Conservation (phyloP, 2,329 filamentous ascomycete genomes). For the Neonectria magnoliae region DNA sequence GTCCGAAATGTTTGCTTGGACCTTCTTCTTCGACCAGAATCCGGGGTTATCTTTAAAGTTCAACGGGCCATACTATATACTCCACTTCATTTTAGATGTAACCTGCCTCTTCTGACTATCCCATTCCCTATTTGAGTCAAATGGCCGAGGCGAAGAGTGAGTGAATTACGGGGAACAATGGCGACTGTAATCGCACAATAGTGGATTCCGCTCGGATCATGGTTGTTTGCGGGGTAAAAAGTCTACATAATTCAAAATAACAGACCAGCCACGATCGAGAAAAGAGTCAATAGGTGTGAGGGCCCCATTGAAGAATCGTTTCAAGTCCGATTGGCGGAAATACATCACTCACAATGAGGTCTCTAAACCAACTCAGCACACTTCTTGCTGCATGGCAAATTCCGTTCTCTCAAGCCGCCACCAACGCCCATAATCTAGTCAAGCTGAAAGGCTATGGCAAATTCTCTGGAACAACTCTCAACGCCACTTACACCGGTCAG, state of each 20-base stretch:
- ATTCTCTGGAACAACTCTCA: conserved; percentile 33
- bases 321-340: too few species aligned
- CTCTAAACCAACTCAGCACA: conserved; percentile 24
- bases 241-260: background rate
- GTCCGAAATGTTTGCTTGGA: background rate
- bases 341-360: conserved; percentile 25
- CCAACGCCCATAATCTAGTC: conserved; percentile 20
- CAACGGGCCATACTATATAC: background rate
- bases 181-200: conserved; percentile 15
- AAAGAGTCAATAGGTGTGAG: background rate
- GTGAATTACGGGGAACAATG: conserved; percentile 2
- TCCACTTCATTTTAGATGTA: background rate
- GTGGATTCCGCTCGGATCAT: conserved; percentile 4
- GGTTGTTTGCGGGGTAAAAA: background rate
- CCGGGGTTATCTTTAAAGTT: background rate
- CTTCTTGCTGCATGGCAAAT: conserved; percentile 23
- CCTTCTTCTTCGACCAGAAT: background rate
- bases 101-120: background rate
- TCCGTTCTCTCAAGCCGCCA: conserved; percentile 15
- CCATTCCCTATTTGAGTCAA: background rate
- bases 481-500: conserved; percentile 28
- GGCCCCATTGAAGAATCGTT: background rate
- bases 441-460: conserved; percentile 33
- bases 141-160: background rate
- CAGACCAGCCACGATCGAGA: too few species aligned